Evolutionary conservation across 306 rosid species (phyloP).

Genomic region (Cucurbita ficifolia): DNA sequence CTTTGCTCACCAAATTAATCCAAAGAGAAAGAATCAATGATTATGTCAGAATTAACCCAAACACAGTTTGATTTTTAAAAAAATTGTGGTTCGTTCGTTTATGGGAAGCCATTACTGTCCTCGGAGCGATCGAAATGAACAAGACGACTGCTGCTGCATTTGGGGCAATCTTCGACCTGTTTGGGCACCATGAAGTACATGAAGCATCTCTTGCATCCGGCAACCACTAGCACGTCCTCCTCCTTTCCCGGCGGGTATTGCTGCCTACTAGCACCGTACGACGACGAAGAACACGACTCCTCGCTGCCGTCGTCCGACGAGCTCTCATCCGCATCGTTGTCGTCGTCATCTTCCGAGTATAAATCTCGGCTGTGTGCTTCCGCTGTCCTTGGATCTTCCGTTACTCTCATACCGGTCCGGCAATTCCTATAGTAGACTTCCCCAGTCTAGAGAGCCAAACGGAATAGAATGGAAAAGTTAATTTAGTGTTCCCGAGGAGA

Average conservation of each 20-base stretch:
- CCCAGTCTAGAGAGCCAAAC: conserved; percentile 46
- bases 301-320: conserved; percentile 44
- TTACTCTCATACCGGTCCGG: conserved; percentile 90
- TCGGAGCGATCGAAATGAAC: conserved; percentile 49
- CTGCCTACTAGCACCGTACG: conserved; percentile 12
- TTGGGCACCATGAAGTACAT: conserved; percentile 99
- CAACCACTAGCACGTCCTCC: conserved; percentile 75
- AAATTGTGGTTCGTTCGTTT: not conserved
- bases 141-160: conserved; percentile 60
- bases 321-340: not conserved
- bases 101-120: conserved; percentile 9
- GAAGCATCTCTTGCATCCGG: conserved; percentile 89
- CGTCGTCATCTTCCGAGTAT: conserved; percentile 42
- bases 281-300: conserved; percentile 66
- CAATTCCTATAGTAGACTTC: conserved; percentile 92
- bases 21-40: not conserved
- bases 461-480: not conserved
- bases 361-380: conserved; percentile 20
- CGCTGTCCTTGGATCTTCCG: conserved; percentile 64
- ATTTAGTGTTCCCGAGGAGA: not conserved
- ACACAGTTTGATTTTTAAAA: not conserved
- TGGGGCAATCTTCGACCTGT: conserved; percentile 71
- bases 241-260: conserved; percentile 9
- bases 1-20: not conserved
- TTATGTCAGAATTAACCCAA: not conserved